These are phyloP conservation scores for Aureobasidium lini DNA, from an alignment of 2,329 filamentous ascomycete genomes.

Conservation along the genomic window DNA sequence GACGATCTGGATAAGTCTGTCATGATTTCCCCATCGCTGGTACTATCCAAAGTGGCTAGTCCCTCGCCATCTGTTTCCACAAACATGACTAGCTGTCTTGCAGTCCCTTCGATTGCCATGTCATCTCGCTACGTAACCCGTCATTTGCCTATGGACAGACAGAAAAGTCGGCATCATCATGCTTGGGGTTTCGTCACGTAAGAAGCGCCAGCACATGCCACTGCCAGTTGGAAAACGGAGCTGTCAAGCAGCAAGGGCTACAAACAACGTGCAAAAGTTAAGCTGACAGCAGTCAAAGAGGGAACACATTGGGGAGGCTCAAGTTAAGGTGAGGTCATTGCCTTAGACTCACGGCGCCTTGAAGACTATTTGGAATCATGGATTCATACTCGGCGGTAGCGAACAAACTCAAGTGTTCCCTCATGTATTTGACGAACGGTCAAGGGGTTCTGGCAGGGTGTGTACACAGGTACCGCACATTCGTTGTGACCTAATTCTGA, in stretches of 20 bases:
- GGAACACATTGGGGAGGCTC: background rate
- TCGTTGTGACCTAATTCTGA: background rate
- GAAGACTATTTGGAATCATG: constrained; percentile 8
- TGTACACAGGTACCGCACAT: background rate
- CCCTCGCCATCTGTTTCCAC: constrained; percentile 1
- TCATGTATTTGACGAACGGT: background rate
- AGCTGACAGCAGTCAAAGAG: background rate
- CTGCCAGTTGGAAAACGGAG: background rate
- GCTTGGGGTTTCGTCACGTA: background rate
- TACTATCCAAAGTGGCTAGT: background rate
- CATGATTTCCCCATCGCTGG: background rate
- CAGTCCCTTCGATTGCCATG: background rate
- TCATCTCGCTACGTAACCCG: background rate
- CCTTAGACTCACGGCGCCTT: background rate
- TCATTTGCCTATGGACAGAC: background rate
- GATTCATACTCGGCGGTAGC: background rate
- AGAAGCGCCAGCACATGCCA: background rate
- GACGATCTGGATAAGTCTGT: background rate
- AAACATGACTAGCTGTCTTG: background rate
- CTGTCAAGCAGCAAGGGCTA: background rate
- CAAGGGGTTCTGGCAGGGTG: background rate
- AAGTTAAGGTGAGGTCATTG: constrained; percentile 11
- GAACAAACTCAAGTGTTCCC: background rate
- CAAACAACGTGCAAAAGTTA: background rate
- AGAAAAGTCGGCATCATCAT: background rate